phyloP scores from a whole-genome alignment of 225 moss, liverwort and hornwort genomes.

The Climacium dendroides region DNA sequence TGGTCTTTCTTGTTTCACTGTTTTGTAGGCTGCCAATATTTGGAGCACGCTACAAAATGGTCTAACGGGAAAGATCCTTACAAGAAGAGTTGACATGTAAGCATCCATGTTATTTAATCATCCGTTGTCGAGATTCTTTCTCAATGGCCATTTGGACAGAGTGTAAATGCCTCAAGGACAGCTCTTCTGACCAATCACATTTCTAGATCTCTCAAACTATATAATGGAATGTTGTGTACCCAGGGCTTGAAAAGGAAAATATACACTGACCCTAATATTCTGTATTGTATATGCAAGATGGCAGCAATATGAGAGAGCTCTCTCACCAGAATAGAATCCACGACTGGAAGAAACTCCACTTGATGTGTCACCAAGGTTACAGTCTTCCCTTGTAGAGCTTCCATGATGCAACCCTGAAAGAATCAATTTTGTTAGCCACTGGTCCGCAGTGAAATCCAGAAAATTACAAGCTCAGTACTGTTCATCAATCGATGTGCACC shows the following conservation, averaged over 20 bases:
- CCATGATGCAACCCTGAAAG: neutral
- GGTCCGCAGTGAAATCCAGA: neutral
- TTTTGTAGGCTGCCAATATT: too few relatives aligned
- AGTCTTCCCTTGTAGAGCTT: neutral
- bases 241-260: too few relatives aligned
- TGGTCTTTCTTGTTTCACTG: neutral
- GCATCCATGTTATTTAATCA: neutral
- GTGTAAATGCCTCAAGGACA: neutral
- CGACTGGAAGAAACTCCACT: neutral
- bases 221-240: too few relatives aligned
- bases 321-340: neutral
- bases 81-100: too few relatives aligned
- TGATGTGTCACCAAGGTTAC: neutral
- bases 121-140: neutral
- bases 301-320: neutral
- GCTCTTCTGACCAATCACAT: too few relatives aligned
- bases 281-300: neutral
- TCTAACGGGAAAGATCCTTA: too few relatives aligned
- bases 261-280: too few relatives aligned
- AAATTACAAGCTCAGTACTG: neutral
- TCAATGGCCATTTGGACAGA: neutral
- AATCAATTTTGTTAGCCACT: neutral
- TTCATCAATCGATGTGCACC: too few relatives aligned
- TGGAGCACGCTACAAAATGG: neutral
- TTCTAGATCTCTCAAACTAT: too few relatives aligned